These are phyloP conservation scores for Powellomyces hirtus DNA, from an alignment of 192 early-diverging fungal species.

Conservation along the genomic window DNA sequence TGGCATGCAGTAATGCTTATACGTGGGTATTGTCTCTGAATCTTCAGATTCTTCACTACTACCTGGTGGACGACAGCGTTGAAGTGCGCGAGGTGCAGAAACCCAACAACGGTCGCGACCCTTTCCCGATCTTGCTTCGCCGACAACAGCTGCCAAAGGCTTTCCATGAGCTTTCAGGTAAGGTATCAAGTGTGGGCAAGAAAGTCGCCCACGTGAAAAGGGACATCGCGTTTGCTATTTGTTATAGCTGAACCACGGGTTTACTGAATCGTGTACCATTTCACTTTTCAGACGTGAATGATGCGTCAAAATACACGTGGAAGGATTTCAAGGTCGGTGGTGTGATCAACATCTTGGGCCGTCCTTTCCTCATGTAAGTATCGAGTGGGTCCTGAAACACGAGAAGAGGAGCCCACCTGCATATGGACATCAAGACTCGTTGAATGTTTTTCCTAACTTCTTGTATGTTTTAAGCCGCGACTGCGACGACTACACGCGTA, in stretches of 20 bases:
- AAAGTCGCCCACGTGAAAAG: too few species aligned
- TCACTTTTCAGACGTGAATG: constrained; percentile 35
- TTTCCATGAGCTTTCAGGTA: constrained; percentile 51
- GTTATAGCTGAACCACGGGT: not conserved
- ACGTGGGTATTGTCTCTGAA: too few species aligned
- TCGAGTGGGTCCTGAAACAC: too few species aligned
- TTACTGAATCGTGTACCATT: not conserved
- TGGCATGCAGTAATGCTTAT: too few species aligned
- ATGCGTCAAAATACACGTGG: constrained; percentile 58
- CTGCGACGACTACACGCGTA: constrained; percentile 63
- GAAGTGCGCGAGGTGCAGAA: constrained; percentile 64
- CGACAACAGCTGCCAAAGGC: constrained; percentile 56
- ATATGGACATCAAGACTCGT: not conserved
- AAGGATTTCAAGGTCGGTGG: constrained; percentile 58
- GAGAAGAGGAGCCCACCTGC: too few species aligned
- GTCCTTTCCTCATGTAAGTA: constrained; percentile 57
- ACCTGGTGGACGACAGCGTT: constrained; percentile 64
- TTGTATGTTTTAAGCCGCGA: constrained; percentile 44
- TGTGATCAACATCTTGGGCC: constrained; percentile 56
- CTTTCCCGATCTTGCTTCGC: constrained; percentile 59
- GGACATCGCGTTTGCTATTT: too few species aligned
- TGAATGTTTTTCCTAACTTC: constrained; percentile 1
- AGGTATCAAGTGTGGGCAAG: not conserved
- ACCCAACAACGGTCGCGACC: constrained; percentile 60
- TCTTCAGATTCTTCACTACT: constrained; percentile 58